phyloP scores from a whole-genome alignment of 1,284 basidiomycete species.

The Ustilago loliicola region DNA sequence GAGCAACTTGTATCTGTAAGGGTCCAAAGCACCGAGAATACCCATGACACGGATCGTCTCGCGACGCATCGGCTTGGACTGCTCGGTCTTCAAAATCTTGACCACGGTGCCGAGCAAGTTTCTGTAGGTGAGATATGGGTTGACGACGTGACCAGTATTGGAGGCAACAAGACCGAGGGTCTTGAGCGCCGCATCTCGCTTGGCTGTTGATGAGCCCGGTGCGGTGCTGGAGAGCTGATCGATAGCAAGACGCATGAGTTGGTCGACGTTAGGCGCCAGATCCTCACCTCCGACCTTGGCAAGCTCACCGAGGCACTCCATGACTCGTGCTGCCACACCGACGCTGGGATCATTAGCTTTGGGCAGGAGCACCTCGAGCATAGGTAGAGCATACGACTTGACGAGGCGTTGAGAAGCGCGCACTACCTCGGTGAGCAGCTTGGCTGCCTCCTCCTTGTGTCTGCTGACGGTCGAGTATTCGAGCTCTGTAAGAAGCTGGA shows the following conservation, averaged over 20 bases:
- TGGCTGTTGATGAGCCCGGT: slow-evolving; percentile 54
- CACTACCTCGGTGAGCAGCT: slow-evolving; percentile 67
- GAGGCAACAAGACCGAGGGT: slow-evolving; percentile 95
- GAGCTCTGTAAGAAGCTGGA: slow-evolving; percentile 95
- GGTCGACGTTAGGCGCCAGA: slow-evolving; percentile 83
- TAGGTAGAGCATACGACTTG: slow-evolving; percentile 96
- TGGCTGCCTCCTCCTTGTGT: slow-evolving; percentile 75
- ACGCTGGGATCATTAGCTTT: slow-evolving; percentile 88
- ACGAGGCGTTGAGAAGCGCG: slow-evolving; percentile 89
- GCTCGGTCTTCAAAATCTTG: slow-evolving; percentile 87
- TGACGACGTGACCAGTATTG: slow-evolving; percentile 93
- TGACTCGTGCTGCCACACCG: slow-evolving; percentile 89
- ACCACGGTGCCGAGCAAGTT: slow-evolving; percentile 88
- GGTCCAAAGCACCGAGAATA: slow-evolving; percentile 96
- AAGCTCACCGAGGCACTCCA: slow-evolving; percentile 95
- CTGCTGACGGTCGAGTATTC: slow-evolving; percentile 94
- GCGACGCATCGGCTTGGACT: slow-evolving; percentile 77
- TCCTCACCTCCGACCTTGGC: slow-evolving; percentile 95
- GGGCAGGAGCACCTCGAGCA: slow-evolving; percentile 89
- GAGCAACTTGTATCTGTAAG: slow-evolving; percentile 87
- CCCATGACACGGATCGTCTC: slow-evolving; percentile 94
- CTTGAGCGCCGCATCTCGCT: slow-evolving; percentile 90
- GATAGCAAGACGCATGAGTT: slow-evolving; percentile 91
- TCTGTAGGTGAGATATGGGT: slow-evolving; percentile 90
- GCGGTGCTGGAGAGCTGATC: slow-evolving; percentile 81